phyloP scores from a whole-genome alignment of 345 rosid genomes.

The Clausena lansium region DNA sequence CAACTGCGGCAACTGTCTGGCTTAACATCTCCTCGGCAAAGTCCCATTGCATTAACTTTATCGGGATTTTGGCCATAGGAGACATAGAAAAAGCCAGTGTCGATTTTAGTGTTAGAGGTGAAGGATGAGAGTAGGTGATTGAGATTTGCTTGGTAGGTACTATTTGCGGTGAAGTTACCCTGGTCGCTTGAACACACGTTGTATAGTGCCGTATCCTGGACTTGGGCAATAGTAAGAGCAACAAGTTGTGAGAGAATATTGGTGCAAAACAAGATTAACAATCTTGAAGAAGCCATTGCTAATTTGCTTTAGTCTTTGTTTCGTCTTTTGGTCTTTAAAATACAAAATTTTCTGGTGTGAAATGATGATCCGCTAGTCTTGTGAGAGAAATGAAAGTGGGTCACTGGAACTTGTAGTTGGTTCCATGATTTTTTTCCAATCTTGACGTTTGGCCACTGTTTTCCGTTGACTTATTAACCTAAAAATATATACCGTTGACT shows the following conservation, averaged over 20 bases:
- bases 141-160: slow-evolving; percentile 34
- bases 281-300: not conserved
- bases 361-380: not conserved
- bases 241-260: not conserved
- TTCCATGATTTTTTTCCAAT: not conserved
- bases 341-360: not conserved
- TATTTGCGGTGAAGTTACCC: slow-evolving; percentile 36
- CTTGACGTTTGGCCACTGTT: not conserved
- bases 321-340: not conserved
- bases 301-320: not conserved
- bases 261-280: not conserved
- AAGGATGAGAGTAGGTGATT: slow-evolving; percentile 27
- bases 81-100: slow-evolving; percentile 31
- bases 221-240: slow-evolving; percentile 8
- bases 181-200: slow-evolving; percentile 24
- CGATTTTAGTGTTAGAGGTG: slow-evolving; percentile 16
- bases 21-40: slow-evolving; percentile 44
- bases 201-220: not conserved
- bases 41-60: slow-evolving; percentile 27
- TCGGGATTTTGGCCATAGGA: slow-evolving; percentile 26
- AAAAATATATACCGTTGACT: no score
- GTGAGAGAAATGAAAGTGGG: not conserved
- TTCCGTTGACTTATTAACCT: not conserved
- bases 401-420: not conserved
- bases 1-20: slow-evolving; percentile 34